Base-by-base conservation (phyloP, 1,284 basidiomycete genomes). In the Ceratorhiza oryzae-sativae region DNA sequence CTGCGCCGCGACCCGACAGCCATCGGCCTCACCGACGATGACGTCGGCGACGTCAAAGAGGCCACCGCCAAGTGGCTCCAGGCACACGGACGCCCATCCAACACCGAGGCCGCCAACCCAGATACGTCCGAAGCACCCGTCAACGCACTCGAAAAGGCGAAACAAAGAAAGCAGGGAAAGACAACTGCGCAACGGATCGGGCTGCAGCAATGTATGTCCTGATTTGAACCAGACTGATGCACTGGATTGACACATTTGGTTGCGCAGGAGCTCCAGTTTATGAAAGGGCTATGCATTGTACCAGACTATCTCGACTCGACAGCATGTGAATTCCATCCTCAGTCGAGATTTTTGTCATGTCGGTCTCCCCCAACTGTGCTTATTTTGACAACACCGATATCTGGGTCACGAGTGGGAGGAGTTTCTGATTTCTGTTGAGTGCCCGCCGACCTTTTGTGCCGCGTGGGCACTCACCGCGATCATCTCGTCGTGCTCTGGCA, bases 1-100 rank as follows among this genome's bases (percentile, higher is more conserved):
- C 62, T 65, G 62, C 62, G 62, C 46, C 62, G 62, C 15, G 62
- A 65, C 48, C 62, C 62, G 18, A 65, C 62, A 18, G 46, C 62
- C 15, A 34, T 65, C 12, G 46, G 23, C 8, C 34, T 65, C 5
- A 65, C 34, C 20, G 60, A 62, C 9, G 15, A 25, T 42, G 60
- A 62, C 39, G 60, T 62, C 20, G 12, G 45, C 34, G 63, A 68
- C 27, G 63, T 68, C 3, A 68, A 41, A 30, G 53, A 68, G 41
- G 63, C 48, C 0, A 39, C 51, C n/a, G 36, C 45, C 48, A 30
- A 62, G 27, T 42, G 34, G 30, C 32, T n/a, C 9, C 27, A 62
- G 18, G 27, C 41, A 1, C 60, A 62, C 9, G 34, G 30, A 5
- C 12, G 9, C 13, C 51, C 51, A 4, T 12, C 34, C 20, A 59